Evolutionary conservation across 495 filamentous ascomycete species (phyloP).

Genomic region (Xylaria palmicola): DNA sequence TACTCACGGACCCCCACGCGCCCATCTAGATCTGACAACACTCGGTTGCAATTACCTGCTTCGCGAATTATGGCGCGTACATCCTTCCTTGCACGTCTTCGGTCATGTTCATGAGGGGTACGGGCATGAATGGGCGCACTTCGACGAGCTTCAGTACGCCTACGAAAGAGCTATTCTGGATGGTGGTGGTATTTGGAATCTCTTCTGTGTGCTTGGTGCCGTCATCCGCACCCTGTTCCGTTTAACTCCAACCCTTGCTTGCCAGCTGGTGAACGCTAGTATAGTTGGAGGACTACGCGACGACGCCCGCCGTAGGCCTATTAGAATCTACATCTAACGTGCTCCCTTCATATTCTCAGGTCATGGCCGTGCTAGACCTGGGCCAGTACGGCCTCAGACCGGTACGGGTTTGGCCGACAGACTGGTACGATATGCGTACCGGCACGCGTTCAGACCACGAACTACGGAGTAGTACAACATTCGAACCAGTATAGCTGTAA

Average conservation of each 20-base stretch:
- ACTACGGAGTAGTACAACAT: too few relatives aligned
- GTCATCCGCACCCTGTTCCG: background rate
- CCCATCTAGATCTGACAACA: slow-evolving; percentile 58
- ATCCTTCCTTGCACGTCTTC: slow-evolving; percentile 70
- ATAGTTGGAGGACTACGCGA: slow-evolving; percentile 15
- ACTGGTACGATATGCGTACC: background rate
- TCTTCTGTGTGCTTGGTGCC: slow-evolving; percentile 9
- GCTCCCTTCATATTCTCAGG: slow-evolving; percentile 1
- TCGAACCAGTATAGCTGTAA: too few relatives aligned
- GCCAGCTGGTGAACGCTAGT: slow-evolving; percentile 12
- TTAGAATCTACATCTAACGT: slow-evolving; percentile 22
- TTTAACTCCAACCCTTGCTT: background rate
- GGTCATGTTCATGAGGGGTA: slow-evolving; percentile 67
- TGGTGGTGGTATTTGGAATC: slow-evolving; percentile 24
- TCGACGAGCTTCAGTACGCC: slow-evolving; percentile 24
- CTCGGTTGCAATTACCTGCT: slow-evolving; percentile 68
- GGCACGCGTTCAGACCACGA: too few relatives aligned
- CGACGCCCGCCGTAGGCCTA: slow-evolving; percentile 5
- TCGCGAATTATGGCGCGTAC: slow-evolving; percentile 65
- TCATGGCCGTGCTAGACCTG: background rate
- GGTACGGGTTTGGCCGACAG: background rate
- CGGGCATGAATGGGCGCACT: slow-evolving; percentile 38
- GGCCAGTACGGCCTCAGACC: background rate
- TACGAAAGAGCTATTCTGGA: slow-evolving; percentile 20
- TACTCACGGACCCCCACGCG: slow-evolving; percentile 67